phyloP scores from a whole-genome alignment of 202 grass and related monocot species.

The Hordeum pubiflorum region DNA sequence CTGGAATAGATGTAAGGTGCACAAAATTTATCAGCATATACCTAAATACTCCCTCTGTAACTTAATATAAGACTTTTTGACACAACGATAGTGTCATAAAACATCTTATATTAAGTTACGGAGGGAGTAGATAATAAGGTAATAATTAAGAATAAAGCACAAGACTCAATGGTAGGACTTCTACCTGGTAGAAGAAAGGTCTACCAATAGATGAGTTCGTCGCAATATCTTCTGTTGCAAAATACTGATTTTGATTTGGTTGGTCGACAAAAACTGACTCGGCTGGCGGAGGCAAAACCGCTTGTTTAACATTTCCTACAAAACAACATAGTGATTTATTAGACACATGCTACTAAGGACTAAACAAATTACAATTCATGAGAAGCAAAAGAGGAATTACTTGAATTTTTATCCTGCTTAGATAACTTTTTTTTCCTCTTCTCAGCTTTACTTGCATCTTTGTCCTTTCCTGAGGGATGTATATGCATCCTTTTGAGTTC shows the following conservation, averaged over 20 bases:
- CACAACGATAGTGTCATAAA: too few species aligned
- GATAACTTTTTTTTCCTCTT: conserved; percentile 69
- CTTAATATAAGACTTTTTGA: too few species aligned
- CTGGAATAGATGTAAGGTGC: conserved; percentile 32
- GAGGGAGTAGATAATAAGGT: not conserved
- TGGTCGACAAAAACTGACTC: conserved; percentile 49
- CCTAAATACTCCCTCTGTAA: not conserved
- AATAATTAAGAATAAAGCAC: conserved; percentile 24
- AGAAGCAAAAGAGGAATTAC: conserved; percentile 40
- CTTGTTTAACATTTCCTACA: conserved; percentile 70
- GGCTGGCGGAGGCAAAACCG: conserved; percentile 34
- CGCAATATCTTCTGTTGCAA: conserved; percentile 47
- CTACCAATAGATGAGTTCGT: conserved; percentile 43
- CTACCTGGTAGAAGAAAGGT: conserved; percentile 73
- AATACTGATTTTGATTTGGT: conserved; percentile 59
- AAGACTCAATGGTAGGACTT: conserved; percentile 8
- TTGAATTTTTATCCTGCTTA: conserved; percentile 60
- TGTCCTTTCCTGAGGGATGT: conserved; percentile 50
- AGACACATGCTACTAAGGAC: not conserved
- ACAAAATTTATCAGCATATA: conserved; percentile 18
- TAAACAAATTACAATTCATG: conserved; percentile 9
- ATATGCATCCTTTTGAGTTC: conserved; percentile 65
- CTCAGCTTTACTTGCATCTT: conserved; percentile 59
- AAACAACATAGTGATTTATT: conserved; percentile 18
- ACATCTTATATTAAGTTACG: too few species aligned